These are phyloP conservation scores for Vaccinium vitisidaea DNA, from an alignment of 148 eudicot genomes.

Conservation along the genomic window DNA sequence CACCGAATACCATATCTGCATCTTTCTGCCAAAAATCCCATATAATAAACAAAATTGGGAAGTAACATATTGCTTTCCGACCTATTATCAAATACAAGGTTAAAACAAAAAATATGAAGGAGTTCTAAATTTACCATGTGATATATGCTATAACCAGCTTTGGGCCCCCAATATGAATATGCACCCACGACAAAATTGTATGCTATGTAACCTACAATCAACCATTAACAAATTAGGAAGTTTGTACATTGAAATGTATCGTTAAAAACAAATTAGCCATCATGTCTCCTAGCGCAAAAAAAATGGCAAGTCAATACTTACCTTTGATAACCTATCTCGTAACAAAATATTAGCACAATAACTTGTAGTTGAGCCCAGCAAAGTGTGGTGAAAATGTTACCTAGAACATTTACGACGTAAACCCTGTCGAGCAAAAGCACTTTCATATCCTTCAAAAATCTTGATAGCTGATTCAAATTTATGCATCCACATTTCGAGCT, in stretches of 20 bases:
- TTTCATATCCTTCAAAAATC: slow-evolving; percentile 68
- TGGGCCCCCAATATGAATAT: slow-evolving; percentile 99
- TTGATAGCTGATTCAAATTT: slow-evolving; percentile 31
- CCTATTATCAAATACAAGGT: background rate
- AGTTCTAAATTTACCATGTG: slow-evolving; percentile 59
- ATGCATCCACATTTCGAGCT: slow-evolving; percentile 28
- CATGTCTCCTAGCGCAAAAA: background rate
- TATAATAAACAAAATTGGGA: background rate
- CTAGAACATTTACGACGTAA: slow-evolving; percentile 79
- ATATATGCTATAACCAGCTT: slow-evolving; percentile 91
- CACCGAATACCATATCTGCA: slow-evolving; percentile 90
- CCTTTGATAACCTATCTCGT: background rate
- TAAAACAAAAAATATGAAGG: background rate
- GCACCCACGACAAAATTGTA: slow-evolving; percentile 99
- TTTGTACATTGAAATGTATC: background rate
- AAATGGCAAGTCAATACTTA: background rate
- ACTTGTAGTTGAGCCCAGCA: background rate
- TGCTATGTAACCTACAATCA: slow-evolving; percentile 71
- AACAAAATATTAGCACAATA: slow-evolving; percentile 10
- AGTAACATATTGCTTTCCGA: background rate
- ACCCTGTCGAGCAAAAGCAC: slow-evolving; percentile 62
- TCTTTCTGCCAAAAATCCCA: slow-evolving; percentile 41
- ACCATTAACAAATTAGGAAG: background rate
- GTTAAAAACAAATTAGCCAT: background rate
- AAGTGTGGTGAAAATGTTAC: slow-evolving; percentile 41